phyloP scores from a whole-genome alignment of 257 asterid species.

The Haberlea rhodopensis region DNA sequence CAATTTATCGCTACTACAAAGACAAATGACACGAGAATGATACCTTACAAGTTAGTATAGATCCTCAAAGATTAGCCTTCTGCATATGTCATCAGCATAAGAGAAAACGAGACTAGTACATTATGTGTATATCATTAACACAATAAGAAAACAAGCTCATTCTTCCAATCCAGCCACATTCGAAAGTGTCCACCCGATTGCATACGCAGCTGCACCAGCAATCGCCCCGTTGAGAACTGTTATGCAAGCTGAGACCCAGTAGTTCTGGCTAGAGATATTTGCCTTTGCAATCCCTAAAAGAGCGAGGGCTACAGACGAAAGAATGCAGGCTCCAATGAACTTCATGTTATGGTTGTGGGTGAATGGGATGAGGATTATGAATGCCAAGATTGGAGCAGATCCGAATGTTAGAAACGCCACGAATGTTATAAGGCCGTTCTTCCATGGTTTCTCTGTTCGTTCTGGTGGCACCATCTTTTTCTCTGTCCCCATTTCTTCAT shows the following conservation, averaged over 20 bases:
- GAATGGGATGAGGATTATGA: conserved; percentile 63
- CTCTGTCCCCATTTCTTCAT: conserved; percentile 45
- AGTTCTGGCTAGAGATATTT: conserved; percentile 53
- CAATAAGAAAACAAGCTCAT: conserved; percentile 12
- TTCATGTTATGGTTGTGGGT: conserved; percentile 40
- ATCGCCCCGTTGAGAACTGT: conserved; percentile 55
- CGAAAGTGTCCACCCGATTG: conserved; percentile 62
- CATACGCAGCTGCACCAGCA: conserved; percentile 60
- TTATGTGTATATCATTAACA: too few species aligned
- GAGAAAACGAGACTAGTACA: not conserved
- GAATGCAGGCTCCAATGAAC: conserved; percentile 57
- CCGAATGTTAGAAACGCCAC: conserved; percentile 53
- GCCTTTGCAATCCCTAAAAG: conserved; percentile 58
- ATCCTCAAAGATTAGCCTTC: not conserved
- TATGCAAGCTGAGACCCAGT: conserved; percentile 29
- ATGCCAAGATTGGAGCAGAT: conserved; percentile 52
- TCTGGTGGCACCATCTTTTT: conserved; percentile 46
- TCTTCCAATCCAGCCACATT: conserved; percentile 59
- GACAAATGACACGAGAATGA: too few species aligned
- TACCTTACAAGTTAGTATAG: too few species aligned
- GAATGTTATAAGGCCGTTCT: conserved; percentile 55
- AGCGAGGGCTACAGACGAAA: conserved; percentile 55
- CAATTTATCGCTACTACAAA: too few species aligned
- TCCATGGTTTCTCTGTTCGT: conserved; percentile 56
- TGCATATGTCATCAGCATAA: too few species aligned